phyloP scores from a whole-genome alignment of 2,329 filamentous ascomycete genomes.

The Aspergillus versicolor region DNA sequence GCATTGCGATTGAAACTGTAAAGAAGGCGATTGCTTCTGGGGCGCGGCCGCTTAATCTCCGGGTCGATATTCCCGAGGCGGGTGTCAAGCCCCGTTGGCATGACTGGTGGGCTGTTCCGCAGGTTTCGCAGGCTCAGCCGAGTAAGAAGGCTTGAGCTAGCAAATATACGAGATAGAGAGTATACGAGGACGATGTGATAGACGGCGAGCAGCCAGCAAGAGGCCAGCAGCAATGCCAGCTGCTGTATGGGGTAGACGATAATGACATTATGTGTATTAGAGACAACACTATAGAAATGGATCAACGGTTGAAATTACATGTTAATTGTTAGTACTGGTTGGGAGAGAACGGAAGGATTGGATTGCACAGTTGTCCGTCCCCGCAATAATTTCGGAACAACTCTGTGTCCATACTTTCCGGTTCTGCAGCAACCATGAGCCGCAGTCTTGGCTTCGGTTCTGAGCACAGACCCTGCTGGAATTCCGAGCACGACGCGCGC shows the following conservation, averaged over 20 bases:
- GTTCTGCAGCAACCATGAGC: neutral
- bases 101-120: constrained; percentile 47
- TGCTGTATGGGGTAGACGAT: neutral
- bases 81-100: constrained; percentile 45
- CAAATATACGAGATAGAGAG: neutral
- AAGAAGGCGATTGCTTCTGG: constrained; percentile 52
- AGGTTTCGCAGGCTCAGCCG: constrained; percentile 23
- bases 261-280: neutral
- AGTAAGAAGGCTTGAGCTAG: neutral
- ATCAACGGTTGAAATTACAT: neutral
- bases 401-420: no score
- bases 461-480: constrained; percentile 1
- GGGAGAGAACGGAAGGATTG: no score
- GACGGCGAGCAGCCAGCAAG: neutral
- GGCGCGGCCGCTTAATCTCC: constrained; percentile 25
- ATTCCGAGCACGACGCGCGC: neutral
- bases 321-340: no score
- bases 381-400: no score
- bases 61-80: constrained; percentile 37
- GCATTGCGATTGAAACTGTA: constrained; percentile 62
- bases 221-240: neutral
- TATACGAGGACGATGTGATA: neutral
- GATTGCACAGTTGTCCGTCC: no score
- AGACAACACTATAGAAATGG: constrained; percentile 2
- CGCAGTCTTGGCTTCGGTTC: constrained; percentile 2